Evolutionary conservation across 192 early-diverging fungal genomes (phyloP), one percentile per base, ranked within the genome.

Genomic region (Gorgonomyces haynaldii): DNA sequence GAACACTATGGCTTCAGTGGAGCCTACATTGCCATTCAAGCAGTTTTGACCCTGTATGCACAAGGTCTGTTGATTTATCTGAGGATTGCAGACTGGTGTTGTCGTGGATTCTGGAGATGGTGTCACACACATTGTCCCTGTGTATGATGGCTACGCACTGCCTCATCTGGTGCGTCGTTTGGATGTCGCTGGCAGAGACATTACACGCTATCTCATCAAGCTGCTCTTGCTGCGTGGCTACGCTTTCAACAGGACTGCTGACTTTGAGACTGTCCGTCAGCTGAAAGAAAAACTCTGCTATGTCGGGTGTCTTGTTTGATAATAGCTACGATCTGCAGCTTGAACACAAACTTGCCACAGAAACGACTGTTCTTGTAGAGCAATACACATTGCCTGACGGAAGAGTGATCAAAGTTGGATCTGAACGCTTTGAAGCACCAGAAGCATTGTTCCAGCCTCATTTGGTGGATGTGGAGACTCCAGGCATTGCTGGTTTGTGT

Each of bases 71-170:
- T 19, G 38, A 4, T 36, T 8, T 25, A 49, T 26, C 8, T 28
- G 37, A 86, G 85, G 84, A 46, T 63, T 95, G 49, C 69, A 84
- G 48, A 95, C 95, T 13, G 95, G 95, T 60, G 90, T 96, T 32
- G 95, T 98, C 3, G 85, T 98, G 10, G 95, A 98, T 66, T 95
- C 91, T 40, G 95, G 95, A 16, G 95, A 98, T 65, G 92, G 95
- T 64, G 95, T 98, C 21, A 95, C 95, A 7, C 95, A 98, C 56
- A 94, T 96, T 68, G 94, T 98, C 16, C 95, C 95, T 25, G 91
- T 98, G n/a, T 94, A 89, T 60, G 81, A 96, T 50, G 91, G 95
- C 24, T 95, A 82, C 56, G 82, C 92, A 3, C 76, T 91, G 25
- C 86, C 89, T 13, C 85, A 96, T 56, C 64, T 89, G 53, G 85